A percentile compares a stretch with the other conserved stretches of the same genome.
These are phyloP conservation scores for Botrytis fabae DNA, from an alignment of 2,329 filamentous ascomycete species.

Conservation along the genomic window DNA sequence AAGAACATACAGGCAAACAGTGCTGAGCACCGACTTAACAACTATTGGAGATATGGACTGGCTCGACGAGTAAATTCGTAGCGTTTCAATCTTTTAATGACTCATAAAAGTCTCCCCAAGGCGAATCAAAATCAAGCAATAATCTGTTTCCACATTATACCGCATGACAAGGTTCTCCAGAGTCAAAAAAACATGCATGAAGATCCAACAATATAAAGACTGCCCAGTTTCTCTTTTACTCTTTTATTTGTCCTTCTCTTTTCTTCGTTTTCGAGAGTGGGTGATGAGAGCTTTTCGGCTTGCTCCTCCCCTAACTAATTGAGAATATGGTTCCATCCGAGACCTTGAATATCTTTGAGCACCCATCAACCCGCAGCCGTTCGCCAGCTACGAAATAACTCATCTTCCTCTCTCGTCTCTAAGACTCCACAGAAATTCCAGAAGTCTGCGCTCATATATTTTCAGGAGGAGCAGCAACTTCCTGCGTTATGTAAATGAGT, in stretches of 20 bases:
- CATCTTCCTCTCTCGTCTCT: not conserved
- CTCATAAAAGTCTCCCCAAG: not conserved
- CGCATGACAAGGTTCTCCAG: not conserved
- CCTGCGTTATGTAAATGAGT: not conserved
- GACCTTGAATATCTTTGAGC: not conserved
- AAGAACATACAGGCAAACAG: not conserved
- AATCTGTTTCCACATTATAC: not conserved
- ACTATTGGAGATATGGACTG: not conserved
- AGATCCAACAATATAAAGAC: not conserved
- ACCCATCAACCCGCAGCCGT: not conserved
- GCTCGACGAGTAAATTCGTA: not conserved
- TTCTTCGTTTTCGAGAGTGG: not conserved
- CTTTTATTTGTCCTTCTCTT: not conserved
- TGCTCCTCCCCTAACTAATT: not conserved
- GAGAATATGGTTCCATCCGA: not conserved
- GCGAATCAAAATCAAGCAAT: not conserved
- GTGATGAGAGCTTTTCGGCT: not conserved
- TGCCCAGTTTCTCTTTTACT: not conserved
- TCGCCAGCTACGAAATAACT: not conserved
- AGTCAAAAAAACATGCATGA: not conserved
- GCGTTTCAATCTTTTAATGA: too few relatives aligned
- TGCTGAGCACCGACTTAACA: not conserved
- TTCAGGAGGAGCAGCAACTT: not conserved
- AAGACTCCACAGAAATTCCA: not conserved
- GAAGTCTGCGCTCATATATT: not conserved